A percentile compares a stretch with the other conserved stretches of the same genome.
phyloP scores from a whole-genome alignment of 306 rosid species.

The Delonix regia region DNA sequence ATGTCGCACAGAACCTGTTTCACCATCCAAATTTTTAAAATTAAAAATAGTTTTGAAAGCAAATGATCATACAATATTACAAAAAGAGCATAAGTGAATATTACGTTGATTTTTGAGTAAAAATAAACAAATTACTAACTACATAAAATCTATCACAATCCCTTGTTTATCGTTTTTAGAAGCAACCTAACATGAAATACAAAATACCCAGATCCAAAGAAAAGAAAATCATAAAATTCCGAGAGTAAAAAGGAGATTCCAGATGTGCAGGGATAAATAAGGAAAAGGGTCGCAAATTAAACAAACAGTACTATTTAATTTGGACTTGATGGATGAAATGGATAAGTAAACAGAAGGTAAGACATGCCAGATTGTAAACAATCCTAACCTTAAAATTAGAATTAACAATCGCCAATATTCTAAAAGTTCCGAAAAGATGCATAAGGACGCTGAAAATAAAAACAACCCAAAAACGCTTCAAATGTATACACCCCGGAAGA shows the following conservation, averaged over 20 bases:
- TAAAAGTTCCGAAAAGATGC: background rate
- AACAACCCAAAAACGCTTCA: background rate
- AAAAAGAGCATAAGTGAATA: background rate
- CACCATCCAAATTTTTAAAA: constrained; percentile 20
- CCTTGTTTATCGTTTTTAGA: background rate
- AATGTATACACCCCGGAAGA: background rate
- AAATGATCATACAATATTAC: background rate
- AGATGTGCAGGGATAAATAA: background rate
- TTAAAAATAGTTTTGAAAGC: background rate
- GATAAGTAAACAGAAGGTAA: background rate
- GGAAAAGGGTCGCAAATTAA: background rate
- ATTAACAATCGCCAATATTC: background rate
- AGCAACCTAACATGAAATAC: background rate
- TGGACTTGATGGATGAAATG: background rate
- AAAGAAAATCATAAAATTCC: background rate
- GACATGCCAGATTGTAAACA: background rate
- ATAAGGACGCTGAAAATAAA: background rate
- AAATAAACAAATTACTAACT: background rate
- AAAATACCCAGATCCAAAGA: background rate
- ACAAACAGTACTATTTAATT: background rate
- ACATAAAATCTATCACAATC: background rate
- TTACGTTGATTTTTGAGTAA: background rate
- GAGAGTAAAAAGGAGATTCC: background rate
- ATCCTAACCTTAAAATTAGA: background rate
- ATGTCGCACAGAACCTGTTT: constrained; percentile 68